These are phyloP conservation scores for Ogataea paraovalis DNA, from an alignment of 805 yeast genomes.

Conservation along the genomic window DNA sequence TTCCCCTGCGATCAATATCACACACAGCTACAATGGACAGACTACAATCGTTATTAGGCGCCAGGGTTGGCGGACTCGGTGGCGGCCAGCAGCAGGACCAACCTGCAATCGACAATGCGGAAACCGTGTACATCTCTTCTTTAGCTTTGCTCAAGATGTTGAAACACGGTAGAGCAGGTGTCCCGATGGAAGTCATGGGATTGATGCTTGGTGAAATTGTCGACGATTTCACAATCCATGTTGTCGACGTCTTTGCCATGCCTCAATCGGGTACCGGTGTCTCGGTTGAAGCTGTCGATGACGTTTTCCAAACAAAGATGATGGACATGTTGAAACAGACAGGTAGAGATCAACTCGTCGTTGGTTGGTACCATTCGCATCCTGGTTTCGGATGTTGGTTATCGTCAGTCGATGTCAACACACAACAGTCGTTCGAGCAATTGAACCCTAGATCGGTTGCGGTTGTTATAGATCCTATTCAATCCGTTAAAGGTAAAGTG, in stretches of 20 bases:
- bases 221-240: slow-evolving; percentile 95
- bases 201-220: slow-evolving; percentile 97
- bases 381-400: slow-evolving; percentile 99
- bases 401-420: slow-evolving; percentile 93
- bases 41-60: slow-evolving; percentile 31
- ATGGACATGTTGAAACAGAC: slow-evolving; percentile 99
- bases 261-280: slow-evolving; percentile 98
- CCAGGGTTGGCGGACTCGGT: slow-evolving; percentile 32
- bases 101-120: slow-evolving; percentile 89
- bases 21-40: slow-evolving; percentile 28
- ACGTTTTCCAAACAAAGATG: slow-evolving; percentile 97
- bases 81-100: slow-evolving; percentile 46
- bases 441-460: slow-evolving; percentile 95
- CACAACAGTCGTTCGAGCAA: slow-evolving; percentile 97
- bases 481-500: slow-evolving; percentile 97
- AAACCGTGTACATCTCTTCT: slow-evolving; percentile 94
- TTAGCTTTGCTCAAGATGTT: slow-evolving; percentile 94
- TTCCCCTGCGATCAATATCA: no score
- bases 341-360: slow-evolving; percentile 99
- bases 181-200: slow-evolving; percentile 87
- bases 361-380: slow-evolving; percentile 99
- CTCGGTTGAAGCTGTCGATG: slow-evolving; percentile 98
- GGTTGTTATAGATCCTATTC: slow-evolving; percentile 97
- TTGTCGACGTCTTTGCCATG: slow-evolving; percentile 98
- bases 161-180: slow-evolving; percentile 93